Base-by-base conservation (phyloP, 352 stramenopile species). In the Paralagenidium karlingii region DNA sequence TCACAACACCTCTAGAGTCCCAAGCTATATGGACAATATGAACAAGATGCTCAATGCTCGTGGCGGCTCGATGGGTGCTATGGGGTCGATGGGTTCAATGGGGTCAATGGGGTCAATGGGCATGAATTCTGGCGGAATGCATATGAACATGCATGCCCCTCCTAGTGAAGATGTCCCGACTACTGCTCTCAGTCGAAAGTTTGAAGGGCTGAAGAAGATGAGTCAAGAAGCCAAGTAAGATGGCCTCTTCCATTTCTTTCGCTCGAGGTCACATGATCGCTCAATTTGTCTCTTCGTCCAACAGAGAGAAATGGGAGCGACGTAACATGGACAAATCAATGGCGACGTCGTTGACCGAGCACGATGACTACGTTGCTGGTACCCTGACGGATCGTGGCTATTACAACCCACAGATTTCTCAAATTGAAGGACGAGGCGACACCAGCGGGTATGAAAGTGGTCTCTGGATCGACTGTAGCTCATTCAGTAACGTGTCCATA, bases 251-350 rank as follows among this genome's bases (percentile, higher is more conserved):
- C 32, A 21, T 1, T 28, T 40, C 16, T 8, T 2, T 8, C 12
- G 34, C 18, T 45, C 22, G 32, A 19, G 19, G 32, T 15, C 34
- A 22, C 10, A 13, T 36, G 26, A 24, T 41, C 39, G 1, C 16
- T 8, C 21, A 21, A 32, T 10, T 26, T 19, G 3, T 16, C 25
- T 15, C 8, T 7, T 43, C n/a, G n/a, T n/a, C n/a, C n/a, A n/a
- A n/a, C n/a, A 65, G 78, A 15, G 78, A 92, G 25, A 82, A 75
- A 21, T 92, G 76, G 75, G 75, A 92, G 16, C 68, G 75, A 13
- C 78, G 78, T 26, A 89, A 92, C 64, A 88, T 92, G 69, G 78
- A 92, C 54, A 89, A 89, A 55, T 87, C 73, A 12, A 92, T 92
- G 60, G 75, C 62, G n/a, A 82, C 73, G n/a, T 92, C 78, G 8